Base-by-base conservation (phyloP, 768 basidiomycete species). In the Daedalea quercina region DNA sequence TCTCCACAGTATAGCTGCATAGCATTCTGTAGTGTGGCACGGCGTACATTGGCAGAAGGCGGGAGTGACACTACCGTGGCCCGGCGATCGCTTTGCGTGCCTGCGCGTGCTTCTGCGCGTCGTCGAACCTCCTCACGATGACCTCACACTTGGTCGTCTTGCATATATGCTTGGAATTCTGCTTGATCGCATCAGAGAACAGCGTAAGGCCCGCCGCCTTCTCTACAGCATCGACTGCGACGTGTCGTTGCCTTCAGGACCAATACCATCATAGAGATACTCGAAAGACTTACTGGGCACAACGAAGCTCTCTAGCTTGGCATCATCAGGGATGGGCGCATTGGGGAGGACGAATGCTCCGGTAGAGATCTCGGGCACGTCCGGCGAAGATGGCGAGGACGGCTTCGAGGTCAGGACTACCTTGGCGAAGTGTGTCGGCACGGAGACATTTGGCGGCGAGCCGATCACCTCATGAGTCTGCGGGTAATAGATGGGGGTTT, bases 381-480 rank as follows among this genome's bases (percentile, higher is more conserved):
- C 73, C 6, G 83, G 90, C 0, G 77, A 85, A 33, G 78, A 78
- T 9, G 89, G 86, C 1, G 88, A 90, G 23, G 80, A 74, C 0
- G 90, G 87, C 57, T 79, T 80, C 0, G 90, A 78, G 1, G 88
- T 78, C 48, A 97, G 74, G 22, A 97, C 84, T 28, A 97, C 94
- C 68, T 98, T 98, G 28, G 95, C 94, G 66, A 98, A 98, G 66
- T 99, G 96, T 4, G 96, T 98, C 1, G 96, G 96, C 17, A 99
- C 96, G 46, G 90, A 76, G 54, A 97, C 75, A 62, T 88, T 91
- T 11, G 94, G 92, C 11, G 93, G 91, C 17, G 78, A 79, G 0
- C 96, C 96, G 59, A 99, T 98, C 41, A 99, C 87, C 76, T 99
- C 95, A 65, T 98, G 84, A 2, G 80, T 84, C 93, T 97, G 59